Evolutionary conservation across 2,329 filamentous ascomycete genomes (phyloP).

Genomic region (Epichloe sibirici): DNA sequence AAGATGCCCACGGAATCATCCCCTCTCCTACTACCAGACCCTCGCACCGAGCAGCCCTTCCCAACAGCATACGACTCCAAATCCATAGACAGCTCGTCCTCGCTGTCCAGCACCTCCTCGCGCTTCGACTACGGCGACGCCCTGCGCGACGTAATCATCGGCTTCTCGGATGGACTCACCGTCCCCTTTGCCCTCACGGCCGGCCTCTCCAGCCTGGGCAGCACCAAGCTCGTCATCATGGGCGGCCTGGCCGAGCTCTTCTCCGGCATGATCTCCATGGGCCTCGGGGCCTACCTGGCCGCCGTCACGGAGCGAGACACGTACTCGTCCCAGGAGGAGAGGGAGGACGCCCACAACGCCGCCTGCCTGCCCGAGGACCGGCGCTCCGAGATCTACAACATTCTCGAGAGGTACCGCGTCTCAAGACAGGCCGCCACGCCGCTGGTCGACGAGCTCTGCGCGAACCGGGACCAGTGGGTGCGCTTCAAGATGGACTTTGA

Average conservation of each 20-base stretch:
- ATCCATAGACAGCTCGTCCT: conserved; percentile 11
- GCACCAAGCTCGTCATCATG: conserved; percentile 54
- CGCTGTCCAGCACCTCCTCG: conserved; percentile 7
- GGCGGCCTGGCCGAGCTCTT: conserved; percentile 65
- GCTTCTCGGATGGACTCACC: conserved; percentile 66
- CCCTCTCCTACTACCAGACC: conserved; percentile 21
- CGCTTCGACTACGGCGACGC: conserved; percentile 29
- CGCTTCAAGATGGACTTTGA: conserved; percentile 50
- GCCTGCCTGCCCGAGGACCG: conserved; percentile 30
- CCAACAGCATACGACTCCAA: conserved; percentile 13
- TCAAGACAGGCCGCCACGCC: conserved; percentile 27
- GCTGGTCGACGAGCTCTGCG: conserved; percentile 37
- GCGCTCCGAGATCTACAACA: conserved; percentile 34
- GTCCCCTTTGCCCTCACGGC: conserved; percentile 71
- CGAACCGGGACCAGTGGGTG: conserved; percentile 36
- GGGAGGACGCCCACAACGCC: conserved; percentile 30
- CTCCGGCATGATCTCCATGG: conserved; percentile 67
- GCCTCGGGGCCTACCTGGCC: conserved; percentile 60
- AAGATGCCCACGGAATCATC: conserved; percentile 17
- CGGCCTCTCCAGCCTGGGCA: conserved; percentile 54
- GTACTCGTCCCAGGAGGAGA: conserved; percentile 35
- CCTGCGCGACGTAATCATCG: conserved; percentile 57
- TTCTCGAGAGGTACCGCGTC: conserved; percentile 39
- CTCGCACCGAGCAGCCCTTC: conserved; percentile 14
- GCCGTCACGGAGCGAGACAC: conserved; percentile 43